Conservation (phyloP, 2,329 filamentous ascomycete genomes). For the Microdochium trichocladiopsis region DNA sequence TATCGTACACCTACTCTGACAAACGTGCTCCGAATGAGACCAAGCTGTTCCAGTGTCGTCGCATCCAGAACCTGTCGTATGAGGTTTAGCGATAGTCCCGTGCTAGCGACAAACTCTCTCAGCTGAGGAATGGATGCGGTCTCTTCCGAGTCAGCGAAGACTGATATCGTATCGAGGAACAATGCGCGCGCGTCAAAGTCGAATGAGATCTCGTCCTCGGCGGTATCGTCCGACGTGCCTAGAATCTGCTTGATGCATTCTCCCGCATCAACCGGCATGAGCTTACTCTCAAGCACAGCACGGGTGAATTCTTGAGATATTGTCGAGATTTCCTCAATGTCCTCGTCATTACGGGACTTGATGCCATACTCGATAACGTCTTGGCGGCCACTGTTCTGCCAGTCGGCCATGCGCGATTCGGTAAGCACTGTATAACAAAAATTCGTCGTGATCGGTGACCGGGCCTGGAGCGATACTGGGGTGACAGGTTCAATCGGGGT, state of each 20-base stretch:
- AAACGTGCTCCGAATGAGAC: conserved; percentile 81
- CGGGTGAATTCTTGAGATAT: conserved; percentile 83
- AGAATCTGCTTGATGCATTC: conserved; percentile 68
- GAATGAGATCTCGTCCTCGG: conserved; percentile 33
- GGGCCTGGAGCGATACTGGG: conserved; percentile 11
- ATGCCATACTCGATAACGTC: conserved; percentile 59
- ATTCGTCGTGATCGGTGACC: conserved; percentile 28
- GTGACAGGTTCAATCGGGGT: conserved; percentile 11
- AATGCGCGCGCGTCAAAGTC: conserved; percentile 58
- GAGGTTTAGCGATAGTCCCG: conserved; percentile 61
- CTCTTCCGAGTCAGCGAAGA: conserved; percentile 67
- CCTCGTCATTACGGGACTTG: conserved; percentile 58
- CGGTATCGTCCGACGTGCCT: conserved; percentile 42
- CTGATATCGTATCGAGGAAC: conserved; percentile 77
- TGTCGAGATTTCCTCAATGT: conserved; percentile 60
- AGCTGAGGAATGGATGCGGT: conserved; percentile 42
- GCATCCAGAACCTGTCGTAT: conserved; percentile 83
- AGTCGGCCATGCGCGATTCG: conserved; percentile 57
- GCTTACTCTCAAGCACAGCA: conserved; percentile 61
- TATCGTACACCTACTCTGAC: conserved; percentile 76
- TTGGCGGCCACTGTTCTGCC: conserved; percentile 61
- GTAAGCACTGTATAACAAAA: conserved; percentile 75
- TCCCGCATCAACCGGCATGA: conserved; percentile 65
- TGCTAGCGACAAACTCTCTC: conserved; percentile 62
- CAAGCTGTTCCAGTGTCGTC: conserved; percentile 65